phyloP scores from a whole-genome alignment of 495 filamentous ascomycete species.

The Hypoxylon fuscum region DNA sequence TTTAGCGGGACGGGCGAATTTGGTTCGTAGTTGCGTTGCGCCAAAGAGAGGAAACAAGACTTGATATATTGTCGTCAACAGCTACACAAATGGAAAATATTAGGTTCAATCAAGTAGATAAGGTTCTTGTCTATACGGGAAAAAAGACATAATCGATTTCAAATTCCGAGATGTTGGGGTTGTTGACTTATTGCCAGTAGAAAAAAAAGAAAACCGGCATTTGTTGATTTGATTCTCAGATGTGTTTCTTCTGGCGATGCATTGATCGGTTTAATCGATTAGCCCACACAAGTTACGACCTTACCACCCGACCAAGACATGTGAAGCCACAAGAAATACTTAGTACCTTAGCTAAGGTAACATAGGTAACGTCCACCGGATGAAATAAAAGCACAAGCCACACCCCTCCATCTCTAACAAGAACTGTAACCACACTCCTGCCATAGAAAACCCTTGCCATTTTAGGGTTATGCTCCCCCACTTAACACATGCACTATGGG shows the following conservation, averaged over 20 bases:
- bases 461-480: background rate
- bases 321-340: slow-evolving; percentile 28
- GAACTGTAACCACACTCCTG: background rate
- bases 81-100: slow-evolving; percentile 6
- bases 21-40: slow-evolving; percentile 7
- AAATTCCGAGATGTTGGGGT: background rate
- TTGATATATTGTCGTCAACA: background rate
- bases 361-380: background rate
- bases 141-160: slow-evolving; percentile 14
- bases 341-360: background rate
- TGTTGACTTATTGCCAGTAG: background rate
- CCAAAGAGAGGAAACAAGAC: slow-evolving; percentile 8
- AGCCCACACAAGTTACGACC: background rate
- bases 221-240: slow-evolving; percentile 7
- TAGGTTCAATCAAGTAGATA: slow-evolving; percentile 17
- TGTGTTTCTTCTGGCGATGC: slow-evolving; percentile 7
- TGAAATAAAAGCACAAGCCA: background rate
- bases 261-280: slow-evolving; percentile 15
- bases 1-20: background rate
- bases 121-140: slow-evolving; percentile 9
- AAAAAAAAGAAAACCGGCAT: background rate
- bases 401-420: slow-evolving; percentile 6
- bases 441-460: background rate
- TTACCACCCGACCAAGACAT: slow-evolving; percentile 17
- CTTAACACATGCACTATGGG: no score